Evolutionary conservation across 2,329 filamentous ascomycete species (phyloP).

Genomic region (Talaromyces sp.): DNA sequence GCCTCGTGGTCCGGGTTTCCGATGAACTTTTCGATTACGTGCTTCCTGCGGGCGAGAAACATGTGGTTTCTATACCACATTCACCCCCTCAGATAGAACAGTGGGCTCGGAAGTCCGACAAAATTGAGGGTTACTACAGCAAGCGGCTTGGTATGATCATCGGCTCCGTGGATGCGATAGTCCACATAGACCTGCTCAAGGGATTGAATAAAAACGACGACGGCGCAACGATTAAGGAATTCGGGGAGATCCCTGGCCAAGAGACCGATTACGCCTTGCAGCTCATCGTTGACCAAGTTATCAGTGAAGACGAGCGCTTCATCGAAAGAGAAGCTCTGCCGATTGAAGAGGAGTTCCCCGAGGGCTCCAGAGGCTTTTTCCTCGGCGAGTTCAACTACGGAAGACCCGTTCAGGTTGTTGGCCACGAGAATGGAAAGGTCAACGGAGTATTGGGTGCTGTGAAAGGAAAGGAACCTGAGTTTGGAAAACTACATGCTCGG

Average conservation of each 20-base stretch:
- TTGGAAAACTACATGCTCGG: constrained; percentile 68
- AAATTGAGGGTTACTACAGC: constrained; percentile 81
- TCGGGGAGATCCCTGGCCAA: constrained; percentile 75
- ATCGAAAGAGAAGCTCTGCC: constrained; percentile 83
- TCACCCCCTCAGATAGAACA: constrained; percentile 70
- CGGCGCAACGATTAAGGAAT: constrained; percentile 88
- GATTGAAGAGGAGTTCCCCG: constrained; percentile 85
- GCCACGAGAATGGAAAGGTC: constrained; percentile 68
- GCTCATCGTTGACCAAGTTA: constrained; percentile 79
- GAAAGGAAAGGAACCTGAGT: constrained; percentile 71
- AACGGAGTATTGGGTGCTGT: constrained; percentile 72
- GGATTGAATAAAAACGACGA: constrained; percentile 86
- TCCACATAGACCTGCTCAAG: constrained; percentile 90
- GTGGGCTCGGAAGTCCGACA: constrained; percentile 76
- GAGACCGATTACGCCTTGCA: constrained; percentile 91
- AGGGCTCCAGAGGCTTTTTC: constrained; percentile 81
- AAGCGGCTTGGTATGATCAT: constrained; percentile 86
- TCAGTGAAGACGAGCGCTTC: constrained; percentile 89
- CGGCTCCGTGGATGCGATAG: constrained; percentile 78
- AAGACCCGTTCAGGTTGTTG: constrained; percentile 75
- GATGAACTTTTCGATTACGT: constrained; percentile 91
- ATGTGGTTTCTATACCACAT: constrained; percentile 66
- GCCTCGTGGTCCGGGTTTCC: constrained; percentile 79
- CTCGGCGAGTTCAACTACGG: constrained; percentile 91
- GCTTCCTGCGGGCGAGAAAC: constrained; percentile 59